phyloP scores from a whole-genome alignment of 345 rosid genomes.

The Sonneratia caseolaris region DNA sequence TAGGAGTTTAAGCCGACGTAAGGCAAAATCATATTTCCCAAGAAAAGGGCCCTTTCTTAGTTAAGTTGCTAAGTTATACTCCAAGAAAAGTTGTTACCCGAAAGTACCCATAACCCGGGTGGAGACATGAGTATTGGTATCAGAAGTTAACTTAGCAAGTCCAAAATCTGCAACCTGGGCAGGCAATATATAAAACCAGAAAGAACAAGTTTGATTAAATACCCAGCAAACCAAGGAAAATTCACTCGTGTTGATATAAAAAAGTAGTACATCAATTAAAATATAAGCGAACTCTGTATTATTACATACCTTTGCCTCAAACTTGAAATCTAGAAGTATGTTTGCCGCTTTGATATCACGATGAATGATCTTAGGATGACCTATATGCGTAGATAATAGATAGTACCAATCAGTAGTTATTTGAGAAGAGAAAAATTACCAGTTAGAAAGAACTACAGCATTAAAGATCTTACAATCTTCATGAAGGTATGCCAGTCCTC shows the following conservation, averaged over 20 bases:
- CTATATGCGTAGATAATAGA: constrained; percentile 18
- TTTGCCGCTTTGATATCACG: constrained; percentile 86
- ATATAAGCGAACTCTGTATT: too few relatives aligned
- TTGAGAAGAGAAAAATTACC: neutral
- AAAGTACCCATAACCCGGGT: constrained; percentile 98
- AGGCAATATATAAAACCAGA: neutral
- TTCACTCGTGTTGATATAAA: too few relatives aligned
- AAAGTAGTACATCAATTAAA: too few relatives aligned
- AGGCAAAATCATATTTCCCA: neutral
- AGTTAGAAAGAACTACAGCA: neutral
- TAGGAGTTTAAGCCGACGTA: neutral
- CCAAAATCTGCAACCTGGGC: constrained; percentile 93
- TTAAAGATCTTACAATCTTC: constrained; percentile 67
- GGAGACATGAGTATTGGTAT: constrained; percentile 85
- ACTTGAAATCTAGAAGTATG: constrained; percentile 71
- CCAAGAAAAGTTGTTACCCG: constrained; percentile 39
- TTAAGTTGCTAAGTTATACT: neutral
- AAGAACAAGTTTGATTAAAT: too few relatives aligned
- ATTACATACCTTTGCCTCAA: constrained; percentile 71
- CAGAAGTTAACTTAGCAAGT: constrained; percentile 72
- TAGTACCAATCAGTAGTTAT: neutral
- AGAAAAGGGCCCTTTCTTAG: neutral
- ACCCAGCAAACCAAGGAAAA: too few relatives aligned
- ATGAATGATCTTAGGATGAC: constrained; percentile 94
- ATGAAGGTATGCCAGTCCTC: constrained; percentile 90